Evolutionary conservation across 2,329 filamentous ascomycete species (phyloP).

Genomic region (Pseudogymnoascus sp.): DNA sequence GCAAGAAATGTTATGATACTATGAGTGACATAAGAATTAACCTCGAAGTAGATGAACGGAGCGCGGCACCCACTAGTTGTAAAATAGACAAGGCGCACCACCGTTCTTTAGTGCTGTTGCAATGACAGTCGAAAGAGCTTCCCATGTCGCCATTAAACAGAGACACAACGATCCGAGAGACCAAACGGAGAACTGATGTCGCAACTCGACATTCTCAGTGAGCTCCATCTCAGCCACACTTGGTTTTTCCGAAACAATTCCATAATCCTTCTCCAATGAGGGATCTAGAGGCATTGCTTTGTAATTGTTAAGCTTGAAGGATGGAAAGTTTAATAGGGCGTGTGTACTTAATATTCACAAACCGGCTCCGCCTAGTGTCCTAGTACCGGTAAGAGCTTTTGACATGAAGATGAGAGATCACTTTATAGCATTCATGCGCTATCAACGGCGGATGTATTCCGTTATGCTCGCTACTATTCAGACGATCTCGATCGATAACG

Average conservation of each 20-base stretch:
- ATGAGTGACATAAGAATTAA: conserved; percentile 17
- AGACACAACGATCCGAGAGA: conserved; percentile 37
- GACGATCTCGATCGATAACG: not conserved
- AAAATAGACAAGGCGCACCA: conserved; percentile 39
- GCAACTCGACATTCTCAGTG: conserved; percentile 16
- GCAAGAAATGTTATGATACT: conserved; percentile 36
- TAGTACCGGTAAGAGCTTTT: not conserved
- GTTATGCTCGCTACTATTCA: not conserved
- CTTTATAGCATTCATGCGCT: not conserved
- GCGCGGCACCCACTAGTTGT: conserved; percentile 25
- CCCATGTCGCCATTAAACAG: conserved; percentile 45
- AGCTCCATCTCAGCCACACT: not conserved
- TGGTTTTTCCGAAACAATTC: not conserved
- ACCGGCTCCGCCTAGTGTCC: not conserved
- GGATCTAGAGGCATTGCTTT: not conserved
- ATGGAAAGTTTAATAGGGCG: not conserved
- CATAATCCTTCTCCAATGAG: not conserved
- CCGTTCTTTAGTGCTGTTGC: conserved; percentile 36
- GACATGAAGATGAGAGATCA: not conserved
- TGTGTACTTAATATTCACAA: not conserved
- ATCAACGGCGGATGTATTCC: not conserved
- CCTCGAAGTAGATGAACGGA: conserved; percentile 17
- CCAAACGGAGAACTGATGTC: conserved; percentile 33
- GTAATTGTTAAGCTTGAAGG: not conserved
- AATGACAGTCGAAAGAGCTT: conserved; percentile 39